Conservation (phyloP, 75 land plant genomes). For the Cunninghamia lanceolata region DNA sequence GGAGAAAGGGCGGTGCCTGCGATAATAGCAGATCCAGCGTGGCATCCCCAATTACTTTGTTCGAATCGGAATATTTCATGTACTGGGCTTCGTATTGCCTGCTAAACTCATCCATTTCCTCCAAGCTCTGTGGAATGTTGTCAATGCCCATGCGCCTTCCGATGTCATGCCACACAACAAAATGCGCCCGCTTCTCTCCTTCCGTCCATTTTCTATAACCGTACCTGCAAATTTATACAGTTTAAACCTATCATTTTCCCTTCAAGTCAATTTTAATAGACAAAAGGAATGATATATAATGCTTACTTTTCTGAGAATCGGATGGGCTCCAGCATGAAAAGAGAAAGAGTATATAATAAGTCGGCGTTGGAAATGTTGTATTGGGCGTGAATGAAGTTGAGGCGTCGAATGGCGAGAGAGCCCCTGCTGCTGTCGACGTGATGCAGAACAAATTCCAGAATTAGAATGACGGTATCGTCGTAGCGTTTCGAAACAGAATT, state of each 20-base stretch:
- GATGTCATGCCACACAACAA: slow-evolving; percentile 22
- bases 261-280: no score
- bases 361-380: slow-evolving; percentile 23
- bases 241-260: no score
- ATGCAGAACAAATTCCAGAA: slow-evolving; percentile 18
- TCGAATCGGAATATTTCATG: slow-evolving; percentile 17
- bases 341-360: slow-evolving; percentile 13
- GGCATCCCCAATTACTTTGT: slow-evolving; percentile 18
- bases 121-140: slow-evolving; percentile 15
- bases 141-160: slow-evolving; percentile 26
- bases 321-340: slow-evolving; percentile 20
- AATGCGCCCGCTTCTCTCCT: slow-evolving; percentile 8
- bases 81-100: slow-evolving; percentile 16
- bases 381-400: slow-evolving; percentile 26
- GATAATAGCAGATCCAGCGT: slow-evolving; percentile 10
- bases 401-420: slow-evolving; percentile 19
- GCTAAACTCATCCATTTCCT: slow-evolving; percentile 9
- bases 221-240: no score
- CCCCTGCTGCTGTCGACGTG: slow-evolving; percentile 29
- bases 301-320: slow-evolving; percentile 13
- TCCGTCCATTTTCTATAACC: slow-evolving; percentile 15
- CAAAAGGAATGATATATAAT: background rate
- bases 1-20: background rate
- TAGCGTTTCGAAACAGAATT: background rate
- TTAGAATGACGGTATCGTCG: slow-evolving; percentile 26